Evolutionary conservation across 345 rosid genomes (phyloP), one percentile per base, ranked within the genome.

Genomic region (Conringia planisiliqua): DNA sequence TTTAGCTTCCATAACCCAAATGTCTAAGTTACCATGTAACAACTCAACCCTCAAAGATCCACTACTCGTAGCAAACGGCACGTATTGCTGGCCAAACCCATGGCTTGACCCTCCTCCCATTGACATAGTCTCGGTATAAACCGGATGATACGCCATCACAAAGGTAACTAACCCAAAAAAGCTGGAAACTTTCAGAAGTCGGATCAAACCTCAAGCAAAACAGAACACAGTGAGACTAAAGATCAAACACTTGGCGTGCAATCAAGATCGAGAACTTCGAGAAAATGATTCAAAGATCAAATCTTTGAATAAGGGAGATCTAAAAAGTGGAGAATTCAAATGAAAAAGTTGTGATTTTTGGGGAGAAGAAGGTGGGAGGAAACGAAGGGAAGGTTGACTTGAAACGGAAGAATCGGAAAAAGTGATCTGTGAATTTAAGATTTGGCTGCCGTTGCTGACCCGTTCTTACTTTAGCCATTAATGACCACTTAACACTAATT

Each of bases 1-100:
- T 40, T 85, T 86, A 72, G 97, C 98, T 64, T 86, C 88, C 78
- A 84, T 87, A 70, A 93, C 89, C 91, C 88, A 88, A 71, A 93
- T 86, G 66, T 91, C 97, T 62, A 93, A 73, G 74, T 85, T 87
- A 13, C 98, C 98, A 80, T 93, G 98, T 63, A 93, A 79, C 39
- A 86, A 85, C 29, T 83, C 58, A 7, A 83, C 79, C 72, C 85
- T 82, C 67, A 87, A 58, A 48, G 94, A 88, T 40, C 80, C 87
- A 33, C 77, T 78, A 66, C 55, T 78, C 69, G 94, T 84, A 7
- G 79, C 74, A 75, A 89, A 88, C 1, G 96, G 89, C 63, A 88
- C 64, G 30, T 3, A 17, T 76, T 83, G 85, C 11, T 88, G 89
- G 51, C 90, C 86, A 73, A 79, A 84, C 6, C 82, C 86, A 38